These are phyloP conservation scores for Byssothecium circinans DNA, from an alignment of 2,329 filamentous ascomycete genomes.

Conservation along the genomic window DNA sequence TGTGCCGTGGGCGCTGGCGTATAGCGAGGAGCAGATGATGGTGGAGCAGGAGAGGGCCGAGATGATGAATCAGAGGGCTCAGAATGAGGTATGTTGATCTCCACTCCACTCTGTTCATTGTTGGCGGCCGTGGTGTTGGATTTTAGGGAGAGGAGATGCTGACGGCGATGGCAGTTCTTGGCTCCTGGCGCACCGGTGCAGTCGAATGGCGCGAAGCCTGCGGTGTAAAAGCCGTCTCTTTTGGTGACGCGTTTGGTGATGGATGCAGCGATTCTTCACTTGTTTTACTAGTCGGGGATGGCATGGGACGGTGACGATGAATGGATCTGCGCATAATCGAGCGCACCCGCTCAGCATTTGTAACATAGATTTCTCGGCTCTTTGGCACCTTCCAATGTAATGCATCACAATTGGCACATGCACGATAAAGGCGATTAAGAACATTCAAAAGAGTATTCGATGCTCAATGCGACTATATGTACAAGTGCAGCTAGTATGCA, in stretches of 20 bases:
- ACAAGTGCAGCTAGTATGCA: slow-evolving; percentile 26
- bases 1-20: slow-evolving; percentile 90
- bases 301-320: neutral
- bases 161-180: slow-evolving; percentile 31
- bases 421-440: too few species aligned
- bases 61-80: slow-evolving; percentile 87
- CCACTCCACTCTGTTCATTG: neutral
- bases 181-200: slow-evolving; percentile 32
- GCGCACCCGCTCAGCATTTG: neutral
- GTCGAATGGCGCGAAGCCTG: slow-evolving; percentile 36
- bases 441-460: slow-evolving; percentile 6
- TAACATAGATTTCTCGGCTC: slow-evolving; percentile 10
- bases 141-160: slow-evolving; percentile 7
- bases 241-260: neutral
- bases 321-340: slow-evolving; percentile 11
- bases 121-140: neutral
- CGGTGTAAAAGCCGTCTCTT: slow-evolving; percentile 28
- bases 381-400: slow-evolving; percentile 1
- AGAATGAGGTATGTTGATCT: slow-evolving; percentile 65
- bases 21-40: slow-evolving; percentile 94
- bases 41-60: slow-evolving; percentile 97
- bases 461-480: slow-evolving; percentile 38
- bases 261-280: slow-evolving; percentile 16
- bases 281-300: slow-evolving; percentile 22
- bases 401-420: slow-evolving; percentile 14